Conservation (phyloP, 495 filamentous ascomycete species). For the Penicillium lividum region DNA sequence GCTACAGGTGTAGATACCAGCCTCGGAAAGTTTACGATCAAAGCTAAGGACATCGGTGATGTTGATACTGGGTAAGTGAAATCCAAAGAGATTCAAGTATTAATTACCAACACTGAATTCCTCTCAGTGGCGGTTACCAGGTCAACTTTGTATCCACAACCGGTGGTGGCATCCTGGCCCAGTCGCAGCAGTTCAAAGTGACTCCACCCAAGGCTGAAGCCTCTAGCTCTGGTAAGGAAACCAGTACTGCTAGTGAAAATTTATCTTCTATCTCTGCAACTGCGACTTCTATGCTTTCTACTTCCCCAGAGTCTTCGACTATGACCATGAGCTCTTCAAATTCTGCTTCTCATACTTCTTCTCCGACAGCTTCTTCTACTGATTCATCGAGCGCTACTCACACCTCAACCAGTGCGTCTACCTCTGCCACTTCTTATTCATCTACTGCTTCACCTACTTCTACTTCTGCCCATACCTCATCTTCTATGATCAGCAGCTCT, state of each 20-base stretch:
- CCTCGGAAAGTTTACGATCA: conserved; percentile 32
- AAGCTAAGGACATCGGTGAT: conserved; percentile 19
- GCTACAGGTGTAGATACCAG: conserved; percentile 31
- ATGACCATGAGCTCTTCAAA: conserved; percentile 16
- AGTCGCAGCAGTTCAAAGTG: conserved; percentile 38
- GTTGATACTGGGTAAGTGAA: conserved; percentile 28
- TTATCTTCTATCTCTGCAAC: conserved; percentile 14
- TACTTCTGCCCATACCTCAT: conserved; percentile 25
- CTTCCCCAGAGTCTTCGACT: conserved; percentile 21
- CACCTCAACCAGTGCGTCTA: conserved; percentile 30
- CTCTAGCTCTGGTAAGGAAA: conserved; percentile 35
- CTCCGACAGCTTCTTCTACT: conserved; percentile 23
- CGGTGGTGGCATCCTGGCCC: conserved; percentile 34
- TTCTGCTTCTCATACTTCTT: conserved; percentile 25
- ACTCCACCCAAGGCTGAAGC: conserved; percentile 20
- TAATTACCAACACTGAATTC: background rate
- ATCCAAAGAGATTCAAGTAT: background rate
- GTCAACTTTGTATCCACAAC: conserved; percentile 34
- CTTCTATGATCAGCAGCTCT: conserved; percentile 24
- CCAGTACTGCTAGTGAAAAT: conserved; percentile 30
- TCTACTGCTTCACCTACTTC: conserved; percentile 27
- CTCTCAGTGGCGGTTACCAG: conserved; percentile 32
- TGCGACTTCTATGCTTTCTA: conserved; percentile 22
- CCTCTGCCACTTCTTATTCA: conserved; percentile 21
- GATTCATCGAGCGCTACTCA: conserved; percentile 27